A percentile compares a stretch with the other conserved stretches of the same genome.
phyloP scores from a whole-genome alignment of 1,284 basidiomycete species.

The Trichosporon asahii region DNA sequence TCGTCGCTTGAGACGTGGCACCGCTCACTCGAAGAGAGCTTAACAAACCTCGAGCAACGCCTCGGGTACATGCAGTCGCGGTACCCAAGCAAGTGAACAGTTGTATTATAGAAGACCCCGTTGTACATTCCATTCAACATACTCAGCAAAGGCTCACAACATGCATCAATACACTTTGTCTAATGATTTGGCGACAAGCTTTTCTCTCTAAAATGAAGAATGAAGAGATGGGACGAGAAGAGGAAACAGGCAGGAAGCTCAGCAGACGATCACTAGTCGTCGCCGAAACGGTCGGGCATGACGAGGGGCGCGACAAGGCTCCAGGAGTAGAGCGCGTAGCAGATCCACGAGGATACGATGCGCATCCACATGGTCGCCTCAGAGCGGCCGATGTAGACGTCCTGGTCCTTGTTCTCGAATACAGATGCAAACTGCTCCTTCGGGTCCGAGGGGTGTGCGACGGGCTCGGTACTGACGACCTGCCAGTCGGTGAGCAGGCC shows the following conservation, averaged over 20 bases:
- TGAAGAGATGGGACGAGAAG: too few relatives aligned
- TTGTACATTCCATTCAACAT: constrained; percentile 8
- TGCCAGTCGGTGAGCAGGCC: constrained; percentile 99
- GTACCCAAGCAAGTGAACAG: not conserved
- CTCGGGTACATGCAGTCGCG: constrained; percentile 7
- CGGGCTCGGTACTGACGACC: constrained; percentile 44
- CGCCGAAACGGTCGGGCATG: constrained; percentile 64
- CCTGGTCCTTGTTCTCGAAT: constrained; percentile 42
- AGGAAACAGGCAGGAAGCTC: not conserved
- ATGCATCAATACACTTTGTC: constrained; percentile 21
- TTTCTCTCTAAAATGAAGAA: not conserved
- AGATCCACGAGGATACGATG: constrained; percentile 91
- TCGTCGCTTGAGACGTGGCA: constrained; percentile 23
- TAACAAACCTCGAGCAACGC: constrained; percentile 2
- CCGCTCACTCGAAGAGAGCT: constrained; percentile 12
- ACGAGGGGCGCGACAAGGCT: constrained; percentile 83
- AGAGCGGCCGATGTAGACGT: constrained; percentile 92
- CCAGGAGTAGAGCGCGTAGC: constrained; percentile 85
- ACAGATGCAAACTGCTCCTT: constrained; percentile 11
- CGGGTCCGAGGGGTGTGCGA: constrained; percentile 36
- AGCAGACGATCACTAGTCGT: constrained; percentile 25
- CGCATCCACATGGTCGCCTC: constrained; percentile 99
- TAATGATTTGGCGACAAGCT: constrained; percentile 6
- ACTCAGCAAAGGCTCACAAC: not conserved
- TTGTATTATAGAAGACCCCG: not conserved